A percentile compares a stretch with the other conserved stretches of the same genome.
Evolutionary conservation across 169 alveolate genomes (phyloP).

Genomic region (Babesia ovata): DNA sequence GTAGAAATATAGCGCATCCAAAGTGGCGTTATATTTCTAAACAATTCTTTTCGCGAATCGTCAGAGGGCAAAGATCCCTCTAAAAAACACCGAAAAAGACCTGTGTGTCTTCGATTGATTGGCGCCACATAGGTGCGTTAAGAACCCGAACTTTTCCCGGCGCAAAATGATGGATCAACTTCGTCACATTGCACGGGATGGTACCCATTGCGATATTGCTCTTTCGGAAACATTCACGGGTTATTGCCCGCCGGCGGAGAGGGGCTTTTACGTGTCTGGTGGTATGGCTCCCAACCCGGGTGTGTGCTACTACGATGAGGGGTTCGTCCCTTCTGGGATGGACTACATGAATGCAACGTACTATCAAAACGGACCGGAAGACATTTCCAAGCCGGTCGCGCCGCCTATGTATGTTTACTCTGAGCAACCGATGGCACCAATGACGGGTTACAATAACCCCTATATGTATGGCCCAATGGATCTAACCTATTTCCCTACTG

Average conservation of each 20-base stretch:
- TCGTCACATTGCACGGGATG: too few relatives aligned
- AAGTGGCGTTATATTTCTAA: slow-evolving; percentile 41
- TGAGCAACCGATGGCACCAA: slow-evolving; percentile 7
- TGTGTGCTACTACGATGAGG: slow-evolving; percentile 3
- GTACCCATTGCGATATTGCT: too few relatives aligned
- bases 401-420: background rate
- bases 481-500: slow-evolving; percentile 4
- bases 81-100: too few relatives aligned
- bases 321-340: background rate
- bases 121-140: background rate
- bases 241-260: slow-evolving; percentile 1
- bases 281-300: background rate
- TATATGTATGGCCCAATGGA: slow-evolving; percentile 15
- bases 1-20: slow-evolving; percentile 48
- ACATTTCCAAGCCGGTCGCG: background rate
- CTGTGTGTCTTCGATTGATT: too few relatives aligned
- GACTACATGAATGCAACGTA: slow-evolving; percentile 16
- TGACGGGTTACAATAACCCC: slow-evolving; percentile 3
- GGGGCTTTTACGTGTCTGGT: background rate
- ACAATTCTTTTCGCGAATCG: background rate
- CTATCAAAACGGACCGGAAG: slow-evolving; percentile 1
- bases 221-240: background rate
- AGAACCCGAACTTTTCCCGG: background rate
- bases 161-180: too few relatives aligned
- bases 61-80: slow-evolving; percentile 24